These are phyloP conservation scores for Hypoxylon rickii DNA, from an alignment of 495 filamentous ascomycete genomes.

Conservation along the genomic window DNA sequence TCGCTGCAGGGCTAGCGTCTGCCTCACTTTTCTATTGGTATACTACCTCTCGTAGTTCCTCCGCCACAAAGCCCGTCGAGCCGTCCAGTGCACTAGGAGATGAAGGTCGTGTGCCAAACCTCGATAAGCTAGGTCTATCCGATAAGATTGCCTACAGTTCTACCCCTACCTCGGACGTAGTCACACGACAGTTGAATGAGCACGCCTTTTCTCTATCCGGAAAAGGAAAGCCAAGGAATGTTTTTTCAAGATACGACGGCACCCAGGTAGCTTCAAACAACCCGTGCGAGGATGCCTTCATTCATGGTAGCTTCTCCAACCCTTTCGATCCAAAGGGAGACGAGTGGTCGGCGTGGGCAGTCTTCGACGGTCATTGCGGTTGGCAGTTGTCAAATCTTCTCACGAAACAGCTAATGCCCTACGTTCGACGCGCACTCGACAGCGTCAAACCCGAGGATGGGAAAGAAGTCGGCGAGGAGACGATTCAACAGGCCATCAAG, in stretches of 20 bases:
- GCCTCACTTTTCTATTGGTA: conserved; percentile 15
- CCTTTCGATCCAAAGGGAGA: conserved; percentile 38
- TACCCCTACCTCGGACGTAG: conserved; percentile 28
- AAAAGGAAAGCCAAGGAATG: conserved; percentile 19
- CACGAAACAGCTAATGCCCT: conserved; percentile 46
- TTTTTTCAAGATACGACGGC: conserved; percentile 51
- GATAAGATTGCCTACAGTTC: conserved; percentile 30
- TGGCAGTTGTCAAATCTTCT: conserved; percentile 51
- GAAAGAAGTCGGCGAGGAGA: conserved; percentile 28
- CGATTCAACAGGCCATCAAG: conserved; percentile 49
- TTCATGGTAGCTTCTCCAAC: conserved; percentile 50
- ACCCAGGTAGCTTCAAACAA: conserved; percentile 51
- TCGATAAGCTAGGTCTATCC: conserved; percentile 30
- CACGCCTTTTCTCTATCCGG: conserved; percentile 37
- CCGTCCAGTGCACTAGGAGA: background rate
- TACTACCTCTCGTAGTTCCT: conserved; percentile 2
- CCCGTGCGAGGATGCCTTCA: conserved; percentile 54
- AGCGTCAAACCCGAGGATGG: conserved; percentile 29
- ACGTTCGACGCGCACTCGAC: conserved; percentile 43
- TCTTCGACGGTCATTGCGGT: conserved; percentile 58
- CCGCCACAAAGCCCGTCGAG: background rate
- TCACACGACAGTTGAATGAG: conserved; percentile 37
- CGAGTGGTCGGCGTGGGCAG: conserved; percentile 51
- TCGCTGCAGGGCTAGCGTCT: conserved; percentile 22
- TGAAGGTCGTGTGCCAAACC: conserved; percentile 18